Conservation (phyloP, 139 green algal genomes). For the Chlamydomonas incerta region DNA sequence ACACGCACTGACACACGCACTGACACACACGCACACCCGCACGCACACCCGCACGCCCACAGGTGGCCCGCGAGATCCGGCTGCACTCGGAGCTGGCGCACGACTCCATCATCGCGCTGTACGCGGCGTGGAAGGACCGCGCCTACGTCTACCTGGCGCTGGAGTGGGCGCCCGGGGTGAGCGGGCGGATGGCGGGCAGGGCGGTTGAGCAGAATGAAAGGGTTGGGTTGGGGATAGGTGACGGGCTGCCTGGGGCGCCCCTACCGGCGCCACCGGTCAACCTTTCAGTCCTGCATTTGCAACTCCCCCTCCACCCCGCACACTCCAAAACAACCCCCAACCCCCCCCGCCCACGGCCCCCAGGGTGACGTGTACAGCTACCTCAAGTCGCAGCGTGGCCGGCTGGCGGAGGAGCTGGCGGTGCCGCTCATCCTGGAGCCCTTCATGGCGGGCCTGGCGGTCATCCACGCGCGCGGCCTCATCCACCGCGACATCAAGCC, state of each 20-base stretch:
- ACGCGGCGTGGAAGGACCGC: slow-evolving; percentile 70
- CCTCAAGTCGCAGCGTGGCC: slow-evolving; percentile 52
- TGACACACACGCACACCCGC: too few species aligned
- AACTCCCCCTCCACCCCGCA: not conserved
- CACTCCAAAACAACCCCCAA: not conserved
- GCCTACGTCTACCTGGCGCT: slow-evolving; percentile 70
- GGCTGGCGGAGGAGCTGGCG: slow-evolving; percentile 59
- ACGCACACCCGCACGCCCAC: too few species aligned
- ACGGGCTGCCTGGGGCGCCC: too few species aligned
- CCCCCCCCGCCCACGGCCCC: not conserved
- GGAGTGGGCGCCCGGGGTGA: slow-evolving; percentile 72
- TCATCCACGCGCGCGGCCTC: slow-evolving; percentile 73
- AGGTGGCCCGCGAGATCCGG: slow-evolving; percentile 72
- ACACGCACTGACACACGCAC: too few species aligned
- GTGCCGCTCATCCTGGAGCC: slow-evolving; percentile 70
- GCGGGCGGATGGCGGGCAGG: not conserved
- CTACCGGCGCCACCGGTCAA: too few species aligned
- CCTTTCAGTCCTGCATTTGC: too few species aligned
- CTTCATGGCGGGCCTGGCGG: slow-evolving; percentile 59
- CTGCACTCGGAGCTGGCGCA: slow-evolving; percentile 66
- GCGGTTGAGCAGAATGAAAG: not conserved
- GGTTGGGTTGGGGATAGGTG: too few species aligned
- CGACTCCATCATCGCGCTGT: slow-evolving; percentile 68
- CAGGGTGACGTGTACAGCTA: slow-evolving; percentile 67
- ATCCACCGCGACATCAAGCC: slow-evolving; percentile 99